These are phyloP conservation scores for Dentipellis fragilis DNA, from an alignment of 768 basidiomycete species.

Conservation along the genomic window DNA sequence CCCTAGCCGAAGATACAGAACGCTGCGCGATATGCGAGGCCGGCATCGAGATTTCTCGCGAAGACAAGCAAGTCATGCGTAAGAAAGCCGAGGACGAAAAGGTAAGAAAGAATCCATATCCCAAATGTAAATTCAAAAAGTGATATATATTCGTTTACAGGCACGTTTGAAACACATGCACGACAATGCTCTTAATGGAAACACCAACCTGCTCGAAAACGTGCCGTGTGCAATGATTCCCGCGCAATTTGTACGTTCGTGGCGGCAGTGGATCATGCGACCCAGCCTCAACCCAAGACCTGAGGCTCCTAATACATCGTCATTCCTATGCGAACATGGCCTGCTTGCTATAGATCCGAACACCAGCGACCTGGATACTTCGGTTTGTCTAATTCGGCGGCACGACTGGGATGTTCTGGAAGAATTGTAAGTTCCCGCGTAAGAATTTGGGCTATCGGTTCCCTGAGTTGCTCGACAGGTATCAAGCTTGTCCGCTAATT, in stretches of 20 bases:
- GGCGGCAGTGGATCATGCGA: slow-evolving; percentile 60
- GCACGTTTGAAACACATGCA: slow-evolving; percentile 54
- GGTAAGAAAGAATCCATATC: slow-evolving; percentile 26
- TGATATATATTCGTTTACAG: slow-evolving; percentile 24
- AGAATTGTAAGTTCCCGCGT: slow-evolving; percentile 36
- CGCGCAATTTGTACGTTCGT: slow-evolving; percentile 49
- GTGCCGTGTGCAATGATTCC: slow-evolving; percentile 50
- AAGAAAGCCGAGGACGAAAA: slow-evolving; percentile 73
- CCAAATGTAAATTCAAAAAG: too few species aligned
- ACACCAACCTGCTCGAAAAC: slow-evolving; percentile 35
- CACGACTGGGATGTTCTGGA: slow-evolving; percentile 58
- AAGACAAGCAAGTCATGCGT: slow-evolving; percentile 51
- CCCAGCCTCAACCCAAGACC: slow-evolving; percentile 51
- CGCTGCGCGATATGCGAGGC: slow-evolving; percentile 58
- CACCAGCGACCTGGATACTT: slow-evolving; percentile 47
- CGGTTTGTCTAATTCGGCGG: slow-evolving; percentile 44
- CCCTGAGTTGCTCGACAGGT: slow-evolving; percentile 1
- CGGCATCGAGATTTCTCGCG: slow-evolving; percentile 41
- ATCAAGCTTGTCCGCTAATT: slow-evolving; percentile 11
- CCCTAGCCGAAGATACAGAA: slow-evolving; percentile 39
- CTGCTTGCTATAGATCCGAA: slow-evolving; percentile 60
- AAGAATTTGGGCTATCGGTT: not conserved
- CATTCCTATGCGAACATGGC: slow-evolving; percentile 60
- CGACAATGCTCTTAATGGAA: slow-evolving; percentile 40
- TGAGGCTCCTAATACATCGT: slow-evolving; percentile 46